A percentile compares a stretch with the other conserved stretches of the same genome.
Evolutionary conservation across 805 yeast species (phyloP).

Genomic region (Torulaspora delbrueckii): DNA sequence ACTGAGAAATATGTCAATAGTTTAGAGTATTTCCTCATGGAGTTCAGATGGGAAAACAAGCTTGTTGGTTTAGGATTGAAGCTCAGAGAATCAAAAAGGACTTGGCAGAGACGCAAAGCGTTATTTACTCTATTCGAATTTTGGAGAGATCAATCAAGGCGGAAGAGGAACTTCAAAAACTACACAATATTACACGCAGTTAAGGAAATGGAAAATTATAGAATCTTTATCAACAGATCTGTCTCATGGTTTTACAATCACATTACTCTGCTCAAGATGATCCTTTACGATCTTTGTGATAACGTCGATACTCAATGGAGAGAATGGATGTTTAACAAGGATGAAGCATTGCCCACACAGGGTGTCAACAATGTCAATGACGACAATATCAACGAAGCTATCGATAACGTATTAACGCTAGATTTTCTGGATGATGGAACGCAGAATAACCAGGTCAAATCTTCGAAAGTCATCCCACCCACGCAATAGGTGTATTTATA

Average conservation of each 20-base stretch:
- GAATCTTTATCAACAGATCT: conserved; percentile 34
- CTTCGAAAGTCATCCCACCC: conserved; percentile 20
- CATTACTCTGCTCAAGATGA: conserved; percentile 35
- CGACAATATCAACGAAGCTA: conserved; percentile 27
- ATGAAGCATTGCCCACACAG: conserved; percentile 24
- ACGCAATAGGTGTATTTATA: neutral
- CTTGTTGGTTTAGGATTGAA: conserved; percentile 32
- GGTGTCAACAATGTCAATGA: conserved; percentile 22
- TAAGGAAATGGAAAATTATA: conserved; percentile 36
- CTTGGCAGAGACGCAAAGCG: conserved; percentile 37
- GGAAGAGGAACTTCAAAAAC: conserved; percentile 28
- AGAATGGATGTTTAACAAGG: conserved; percentile 36
- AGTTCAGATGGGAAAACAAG: conserved; percentile 36
- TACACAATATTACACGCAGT: conserved; percentile 35
- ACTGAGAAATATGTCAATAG: conserved; percentile 36
- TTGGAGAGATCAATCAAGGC: conserved; percentile 36
- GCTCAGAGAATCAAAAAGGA: conserved; percentile 34
- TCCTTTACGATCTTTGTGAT: conserved; percentile 34
- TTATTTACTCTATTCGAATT: conserved; percentile 35
- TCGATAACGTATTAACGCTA: conserved; percentile 28
- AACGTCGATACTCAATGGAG: conserved; percentile 35
- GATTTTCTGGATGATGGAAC: conserved; percentile 32
- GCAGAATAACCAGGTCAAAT: conserved; percentile 27
- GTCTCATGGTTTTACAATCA: conserved; percentile 38
- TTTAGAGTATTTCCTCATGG: conserved; percentile 35